Evolutionary conservation across 225 moss, liverwort and hornwort species (phyloP), one percentile per base, ranked within the genome.

Genomic region (Marchantia polymorpha): DNA sequence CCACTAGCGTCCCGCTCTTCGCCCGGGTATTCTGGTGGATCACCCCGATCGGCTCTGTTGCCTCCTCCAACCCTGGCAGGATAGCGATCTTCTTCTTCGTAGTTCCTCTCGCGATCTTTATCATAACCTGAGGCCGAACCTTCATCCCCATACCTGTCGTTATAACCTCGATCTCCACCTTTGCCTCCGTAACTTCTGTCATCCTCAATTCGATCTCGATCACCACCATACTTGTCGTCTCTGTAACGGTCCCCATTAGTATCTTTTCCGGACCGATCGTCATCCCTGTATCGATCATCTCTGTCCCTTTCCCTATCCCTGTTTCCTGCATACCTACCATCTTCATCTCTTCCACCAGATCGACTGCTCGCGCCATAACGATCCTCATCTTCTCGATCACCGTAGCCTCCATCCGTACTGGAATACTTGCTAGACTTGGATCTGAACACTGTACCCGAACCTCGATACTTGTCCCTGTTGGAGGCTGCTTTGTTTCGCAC

Each of bases 391-490:
- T 93, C 89, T 73, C 85, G 89, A 66, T 99, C 93, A 66, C 86
- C 86, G 52, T 94, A 94, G 56, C 90, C 93, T 87, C 94, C 96
- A 23, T 89, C 90, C 12, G 89, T 91, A 78, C 91, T 90, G 22
- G 90, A 90, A 85, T 99, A 99, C 14, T 88, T 89, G 83, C 92
- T 86, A 56, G 91, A 86, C 66, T 90, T 92, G 81, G 91, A 88
- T 4, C 90, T 59, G 83, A 90, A 89, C 69, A 92, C 91, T 81
- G 83, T 83, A 68, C 90, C 92, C 30, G 99, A 95, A 26, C 99
- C 99, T 49, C 99, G 94, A 69, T 99, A 99, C 99, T 99, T 99
- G 88, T 99, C 99, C 83, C 95, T 91, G 74, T 99, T 99, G 31
- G 91, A 54, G 49, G 89, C 84, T 49, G 99, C 99, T 83, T 99